These are phyloP conservation scores for Scheffersomyces lignicola DNA, from an alignment of 1,139 yeast species.

Conservation along the genomic window DNA sequence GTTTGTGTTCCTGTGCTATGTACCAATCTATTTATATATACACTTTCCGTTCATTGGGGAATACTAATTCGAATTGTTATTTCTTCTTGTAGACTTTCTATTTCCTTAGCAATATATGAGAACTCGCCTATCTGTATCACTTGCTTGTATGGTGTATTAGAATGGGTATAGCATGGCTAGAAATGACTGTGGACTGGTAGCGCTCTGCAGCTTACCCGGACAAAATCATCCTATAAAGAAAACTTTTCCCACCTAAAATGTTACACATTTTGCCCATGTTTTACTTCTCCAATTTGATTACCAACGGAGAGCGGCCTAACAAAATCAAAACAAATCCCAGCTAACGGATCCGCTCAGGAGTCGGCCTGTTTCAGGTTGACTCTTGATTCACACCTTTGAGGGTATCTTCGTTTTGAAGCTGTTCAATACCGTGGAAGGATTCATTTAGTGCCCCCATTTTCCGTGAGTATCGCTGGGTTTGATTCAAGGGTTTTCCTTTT, in stretches of 20 bases:
- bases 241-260: not conserved
- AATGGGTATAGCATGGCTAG: no score
- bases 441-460: conserved; percentile 11
- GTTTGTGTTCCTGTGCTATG: no score
- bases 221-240: not conserved
- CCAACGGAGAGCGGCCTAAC: conserved; percentile 43
- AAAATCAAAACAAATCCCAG: conserved; percentile 15
- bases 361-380: conserved; percentile 5
- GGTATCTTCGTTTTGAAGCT: conserved; percentile 21
- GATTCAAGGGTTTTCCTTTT: conserved; percentile 16
- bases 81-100: not conserved
- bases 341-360: conserved; percentile 7
- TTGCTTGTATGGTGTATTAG: no score
- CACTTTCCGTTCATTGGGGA: conserved; percentile 8
- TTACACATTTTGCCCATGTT: conserved; percentile 8
- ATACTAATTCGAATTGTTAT: conserved; percentile 8
- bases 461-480: conserved; percentile 15
- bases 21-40: conserved; percentile 7
- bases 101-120: not conserved
- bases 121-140: no score
- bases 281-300: conserved; percentile 39
- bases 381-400: conserved; percentile 3
- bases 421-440: conserved; percentile 11
- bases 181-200: not conserved
- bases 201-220: conserved; percentile 4